phyloP scores from a whole-genome alignment of 306 rosid genomes.

The Cucumis hystrix region DNA sequence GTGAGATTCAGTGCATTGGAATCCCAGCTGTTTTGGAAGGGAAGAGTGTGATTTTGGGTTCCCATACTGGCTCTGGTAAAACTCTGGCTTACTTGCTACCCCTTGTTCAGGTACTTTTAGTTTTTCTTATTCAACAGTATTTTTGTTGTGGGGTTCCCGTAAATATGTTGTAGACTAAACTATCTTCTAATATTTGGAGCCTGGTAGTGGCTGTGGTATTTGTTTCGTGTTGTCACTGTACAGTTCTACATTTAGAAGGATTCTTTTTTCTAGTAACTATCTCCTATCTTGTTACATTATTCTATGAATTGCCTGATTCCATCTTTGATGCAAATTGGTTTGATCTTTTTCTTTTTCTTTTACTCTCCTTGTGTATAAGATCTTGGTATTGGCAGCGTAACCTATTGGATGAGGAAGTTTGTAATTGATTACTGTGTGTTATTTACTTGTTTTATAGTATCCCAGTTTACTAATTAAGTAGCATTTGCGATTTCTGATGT shows the following conservation, averaged over 20 bases:
- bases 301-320: neutral
- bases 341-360: neutral
- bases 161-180: neutral
- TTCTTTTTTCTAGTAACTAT: neutral
- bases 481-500: neutral
- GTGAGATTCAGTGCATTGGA: slow-evolving; percentile 90
- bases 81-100: slow-evolving; percentile 93
- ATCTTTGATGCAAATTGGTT: neutral
- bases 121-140: neutral
- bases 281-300: neutral
- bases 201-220: neutral
- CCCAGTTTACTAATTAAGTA: neutral
- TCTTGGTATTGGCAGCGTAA: neutral
- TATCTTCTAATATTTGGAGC: neutral
- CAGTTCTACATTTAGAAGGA: neutral
- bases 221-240: neutral
- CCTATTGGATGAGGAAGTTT: neutral
- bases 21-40: slow-evolving; percentile 73
- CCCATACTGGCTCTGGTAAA: slow-evolving; percentile 95
- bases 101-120: slow-evolving; percentile 58
- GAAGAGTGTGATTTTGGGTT: slow-evolving; percentile 78
- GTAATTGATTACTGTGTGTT: neutral
- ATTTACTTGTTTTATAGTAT: neutral
- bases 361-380: neutral
- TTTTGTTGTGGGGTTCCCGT: neutral